Base-by-base conservation (phyloP, 2,329 filamentous ascomycete species). In the Akanthomyces uredinophilus region DNA sequence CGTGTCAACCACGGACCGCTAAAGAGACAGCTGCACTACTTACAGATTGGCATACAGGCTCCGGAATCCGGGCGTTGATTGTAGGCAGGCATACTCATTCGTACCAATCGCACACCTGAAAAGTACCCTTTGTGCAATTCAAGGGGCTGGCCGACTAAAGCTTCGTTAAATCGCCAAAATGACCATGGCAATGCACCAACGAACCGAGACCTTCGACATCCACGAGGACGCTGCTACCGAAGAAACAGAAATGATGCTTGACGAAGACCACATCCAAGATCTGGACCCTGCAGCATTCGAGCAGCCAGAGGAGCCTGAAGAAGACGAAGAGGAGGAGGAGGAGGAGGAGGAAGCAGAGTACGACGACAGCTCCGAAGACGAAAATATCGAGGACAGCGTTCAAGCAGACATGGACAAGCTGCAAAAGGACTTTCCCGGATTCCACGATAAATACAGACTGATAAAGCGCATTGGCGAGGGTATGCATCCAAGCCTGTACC, bases 391-490 rank as follows among this genome's bases (percentile, higher is more conserved):
- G 67, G 79, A 84, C 22, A 79, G 78, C 6, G 90, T 96, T 16
- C 84, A 87, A 65, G 87, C 92, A 59, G 95, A 99, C 73, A 99
- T 99, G 85, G 85, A 87, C 58, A 91, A 87, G 67, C 86, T 99
- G 62, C 88, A 94, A 68, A 81, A 86, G 60, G 89, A 87, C 39
- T 97, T 98, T 72, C 87, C 87, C 43, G 91, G 90, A 57, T 96
- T 98, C 73, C 89, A 85, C 66, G 83, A 91, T 69, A 87, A 88
- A 63, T 99, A 94, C 76, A 88, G 93, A 59, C 78, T 99, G 60
- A 95, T 99, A 73, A 97, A 97, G 77, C 89, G 94, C 65, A 99
- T 99, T 71, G 95, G 95, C 71, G 95, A 99, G 84, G 95, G 92
- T 93, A 77, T 62, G 71, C 68, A 29, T 18, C n/a, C 16, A 16